These are phyloP conservation scores for Hypoxylon sp. DNA, from an alignment of 2,329 filamentous ascomycete genomes.

Conservation along the genomic window DNA sequence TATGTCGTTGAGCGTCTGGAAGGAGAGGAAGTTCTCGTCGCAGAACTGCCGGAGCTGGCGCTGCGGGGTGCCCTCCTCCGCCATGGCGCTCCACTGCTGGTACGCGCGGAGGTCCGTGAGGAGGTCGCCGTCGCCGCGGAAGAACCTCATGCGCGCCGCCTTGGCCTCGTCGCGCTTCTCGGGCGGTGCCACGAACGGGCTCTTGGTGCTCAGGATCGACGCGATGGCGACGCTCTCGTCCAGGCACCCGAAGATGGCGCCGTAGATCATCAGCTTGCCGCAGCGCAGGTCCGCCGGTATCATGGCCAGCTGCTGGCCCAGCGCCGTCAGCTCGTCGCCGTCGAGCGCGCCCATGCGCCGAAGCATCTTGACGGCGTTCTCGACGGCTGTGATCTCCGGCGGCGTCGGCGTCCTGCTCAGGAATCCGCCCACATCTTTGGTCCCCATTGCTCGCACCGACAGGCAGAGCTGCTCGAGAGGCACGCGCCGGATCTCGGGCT, in stretches of 20 bases:
- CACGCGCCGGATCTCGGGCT: conserved; percentile 92
- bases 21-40: conserved; percentile 82
- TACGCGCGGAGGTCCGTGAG: conserved; percentile 87
- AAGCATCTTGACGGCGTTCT: conserved; percentile 81
- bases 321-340: conserved; percentile 84
- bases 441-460: conserved; percentile 94
- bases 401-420: conserved; percentile 88
- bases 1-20: conserved; percentile 86
- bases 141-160: conserved; percentile 77
- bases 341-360: conserved; percentile 88
- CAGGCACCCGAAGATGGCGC: conserved; percentile 90
- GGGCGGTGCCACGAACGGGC: conserved; percentile 84
- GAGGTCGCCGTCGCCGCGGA: conserved; percentile 81
- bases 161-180: conserved; percentile 85
- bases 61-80: conserved; percentile 63
- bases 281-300: conserved; percentile 93
- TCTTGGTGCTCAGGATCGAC: conserved; percentile 87
- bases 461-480: conserved; percentile 94
- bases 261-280: conserved; percentile 94
- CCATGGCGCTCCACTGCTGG: conserved; percentile 79
- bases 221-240: conserved; percentile 89
- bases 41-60: conserved; percentile 79
- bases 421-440: conserved; percentile 81
- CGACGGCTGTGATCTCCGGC: conserved; percentile 83
- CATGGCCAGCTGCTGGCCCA: conserved; percentile 93